phyloP scores from a whole-genome alignment of 768 basidiomycete species.

The Agaricus subrufescens region DNA sequence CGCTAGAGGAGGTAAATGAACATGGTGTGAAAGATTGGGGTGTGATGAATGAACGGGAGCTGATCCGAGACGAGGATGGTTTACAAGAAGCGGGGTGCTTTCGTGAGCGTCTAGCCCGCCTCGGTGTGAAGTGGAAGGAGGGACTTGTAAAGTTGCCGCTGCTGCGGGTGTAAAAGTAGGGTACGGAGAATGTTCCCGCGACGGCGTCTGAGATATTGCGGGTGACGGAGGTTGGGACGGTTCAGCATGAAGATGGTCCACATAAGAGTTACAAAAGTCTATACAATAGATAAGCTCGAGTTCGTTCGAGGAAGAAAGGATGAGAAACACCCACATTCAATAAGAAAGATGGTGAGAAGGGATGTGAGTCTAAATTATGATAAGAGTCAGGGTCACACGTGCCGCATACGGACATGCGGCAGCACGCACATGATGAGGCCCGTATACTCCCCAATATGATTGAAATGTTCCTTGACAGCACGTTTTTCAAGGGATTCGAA shows the following conservation, averaged over 20 bases:
- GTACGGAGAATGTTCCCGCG: constrained; percentile 13
- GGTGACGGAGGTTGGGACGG: constrained; percentile 46
- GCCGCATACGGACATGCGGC: neutral
- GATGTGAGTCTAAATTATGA: constrained; percentile 46
- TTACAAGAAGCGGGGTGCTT: constrained; percentile 2
- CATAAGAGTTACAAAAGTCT: constrained; percentile 76
- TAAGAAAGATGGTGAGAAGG: constrained; percentile 65
- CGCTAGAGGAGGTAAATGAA: constrained; percentile 8
- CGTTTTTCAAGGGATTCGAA: constrained; percentile 54
- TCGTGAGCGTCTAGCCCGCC: neutral
- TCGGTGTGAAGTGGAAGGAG: constrained; percentile 6
- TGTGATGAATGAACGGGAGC: neutral
- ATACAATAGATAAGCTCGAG: neutral
- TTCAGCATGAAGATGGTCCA: constrained; percentile 63
- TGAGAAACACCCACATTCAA: constrained; percentile 60
- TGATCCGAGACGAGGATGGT: neutral
- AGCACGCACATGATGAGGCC: constrained; percentile 71
- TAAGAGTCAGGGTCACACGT: neutral
- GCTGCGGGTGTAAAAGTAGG: neutral
- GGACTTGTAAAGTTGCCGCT: neutral
- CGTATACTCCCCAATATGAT: constrained; percentile 48
- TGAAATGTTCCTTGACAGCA: constrained; percentile 40
- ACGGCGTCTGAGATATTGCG: constrained; percentile 20
- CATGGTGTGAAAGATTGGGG: constrained; percentile 4
- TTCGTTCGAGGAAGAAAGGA: neutral